Percentiles rank a stretch among this genome's conserved stretches.
phyloP scores from a whole-genome alignment of 75 land plant species.

The Pinus tabuliformis region DNA sequence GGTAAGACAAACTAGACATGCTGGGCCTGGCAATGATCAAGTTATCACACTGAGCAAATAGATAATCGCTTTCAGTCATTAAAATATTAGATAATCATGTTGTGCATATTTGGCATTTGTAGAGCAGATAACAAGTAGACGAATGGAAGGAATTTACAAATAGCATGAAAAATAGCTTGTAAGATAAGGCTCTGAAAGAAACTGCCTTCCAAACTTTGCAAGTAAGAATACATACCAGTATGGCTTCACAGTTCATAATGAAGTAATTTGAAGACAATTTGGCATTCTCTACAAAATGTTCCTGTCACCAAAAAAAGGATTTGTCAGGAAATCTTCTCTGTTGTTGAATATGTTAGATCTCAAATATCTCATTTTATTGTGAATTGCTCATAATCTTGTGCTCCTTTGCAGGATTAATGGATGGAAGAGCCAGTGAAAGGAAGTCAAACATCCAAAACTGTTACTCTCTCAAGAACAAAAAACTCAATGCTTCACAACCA shows the following conservation, averaged over 20 bases:
- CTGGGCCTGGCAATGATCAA: not conserved
- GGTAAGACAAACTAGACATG: not conserved
- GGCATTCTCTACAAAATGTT: conserved; percentile 64
- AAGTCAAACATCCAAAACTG: not conserved
- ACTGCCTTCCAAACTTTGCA: not conserved
- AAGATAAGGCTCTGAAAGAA: not conserved
- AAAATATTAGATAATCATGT: not conserved
- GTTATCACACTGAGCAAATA: not conserved
- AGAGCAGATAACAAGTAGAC: not conserved
- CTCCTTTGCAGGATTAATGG: not conserved
- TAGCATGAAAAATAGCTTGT: not conserved
- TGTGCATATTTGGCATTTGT: not conserved
- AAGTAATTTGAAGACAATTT: conserved; percentile 65
- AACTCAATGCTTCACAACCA: not conserved
- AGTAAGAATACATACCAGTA: conserved; percentile 37
- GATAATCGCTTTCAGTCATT: not conserved
- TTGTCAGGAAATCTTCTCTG: not conserved
- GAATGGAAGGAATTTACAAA: not conserved
- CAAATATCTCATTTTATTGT: not conserved
- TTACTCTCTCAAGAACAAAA: not conserved
- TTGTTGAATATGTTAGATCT: not conserved
- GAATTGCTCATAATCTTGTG: not conserved
- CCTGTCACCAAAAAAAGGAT: conserved; percentile 40
- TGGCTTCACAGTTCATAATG: conserved; percentile 55
- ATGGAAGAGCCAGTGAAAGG: not conserved